Evolutionary conservation across 352 stramenopile species (phyloP), one percentile per base, ranked within the genome.

Genomic region (Phytophthora melonis): DNA sequence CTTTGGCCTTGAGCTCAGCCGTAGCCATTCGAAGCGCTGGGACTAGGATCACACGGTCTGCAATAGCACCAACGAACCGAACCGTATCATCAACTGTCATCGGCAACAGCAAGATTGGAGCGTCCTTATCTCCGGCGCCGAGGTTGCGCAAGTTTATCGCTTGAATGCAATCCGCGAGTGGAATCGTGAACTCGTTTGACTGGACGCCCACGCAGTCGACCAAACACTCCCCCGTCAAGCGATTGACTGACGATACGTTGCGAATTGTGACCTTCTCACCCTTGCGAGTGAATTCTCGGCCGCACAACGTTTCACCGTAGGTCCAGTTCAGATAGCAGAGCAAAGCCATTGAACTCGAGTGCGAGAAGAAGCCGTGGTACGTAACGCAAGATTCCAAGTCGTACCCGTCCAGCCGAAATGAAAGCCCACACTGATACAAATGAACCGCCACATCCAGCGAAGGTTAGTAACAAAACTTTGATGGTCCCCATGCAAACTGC

Each of bases 281-380:
- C 13, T 79, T 81, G 6, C 77, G 66, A 30, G 54, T 70, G 14
- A 91, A 76, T 16, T 92, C 78, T 25, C 66, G 79, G 6, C 83
- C 81, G 11, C 68, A 67, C 2, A 93, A 67, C 1, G 60, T 66
- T 63, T 88, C 75, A 1, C 69, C 86, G 27, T 86, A 83, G 11
- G 68, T 80, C 83, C 87, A 91, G 60, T 92, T 93, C 23, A 83
- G 59, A 69, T 89, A 84, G 16, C 81, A 86, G 3, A 93, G 56
- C 8, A 93, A 27, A 23, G 55, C 64, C 53, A 84, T 78, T 1
- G 82, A 74, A 45, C 80, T 89, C 18, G 86, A 74, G 41, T 86
- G 78, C 5, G 80, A 88, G 25, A 89, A 58, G 47, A 93, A 90
- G 1, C 87, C 87, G 13, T 84, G 75, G 53, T 88, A 91, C 21